Percentiles rank a stretch among this genome's conserved stretches.
Conservation (phyloP, 2,329 filamentous ascomycete species). For the Ophiostoma sp. region DNA sequence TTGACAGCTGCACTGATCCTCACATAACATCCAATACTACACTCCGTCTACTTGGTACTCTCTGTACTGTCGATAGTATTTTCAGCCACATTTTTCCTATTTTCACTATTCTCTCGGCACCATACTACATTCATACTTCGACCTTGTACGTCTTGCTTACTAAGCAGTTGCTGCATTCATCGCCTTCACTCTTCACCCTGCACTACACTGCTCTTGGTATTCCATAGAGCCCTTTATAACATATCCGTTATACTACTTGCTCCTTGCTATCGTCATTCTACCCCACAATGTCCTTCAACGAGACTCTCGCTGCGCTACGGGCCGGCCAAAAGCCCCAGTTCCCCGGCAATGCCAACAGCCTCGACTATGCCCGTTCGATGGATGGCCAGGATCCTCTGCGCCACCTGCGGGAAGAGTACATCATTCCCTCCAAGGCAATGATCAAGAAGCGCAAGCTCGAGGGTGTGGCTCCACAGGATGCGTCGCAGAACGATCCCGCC, state of each 20-base stretch:
- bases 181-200: neutral
- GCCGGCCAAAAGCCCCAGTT: conserved; percentile 41
- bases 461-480: neutral
- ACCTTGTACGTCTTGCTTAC: neutral
- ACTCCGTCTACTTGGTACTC: no score
- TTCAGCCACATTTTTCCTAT: neutral
- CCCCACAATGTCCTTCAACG: conserved; percentile 36
- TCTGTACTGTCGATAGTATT: neutral
- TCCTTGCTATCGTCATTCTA: neutral
- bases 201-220: no score
- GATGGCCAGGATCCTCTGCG: conserved; percentile 58
- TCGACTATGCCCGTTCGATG: conserved; percentile 47
- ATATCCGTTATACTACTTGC: no score
- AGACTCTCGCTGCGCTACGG: conserved; percentile 38
- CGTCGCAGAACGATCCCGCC: conserved; percentile 41
- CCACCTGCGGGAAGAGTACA: conserved; percentile 63
- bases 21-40: neutral
- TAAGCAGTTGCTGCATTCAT: neutral
- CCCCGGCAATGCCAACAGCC: conserved; percentile 42
- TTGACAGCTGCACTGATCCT: neutral
- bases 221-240: neutral
- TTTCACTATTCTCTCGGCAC: neutral
- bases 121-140: no score
- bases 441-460: conserved; percentile 35
- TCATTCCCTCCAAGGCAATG: conserved; percentile 62